Conservation (phyloP, 2,329 filamentous ascomycete genomes). For the Bipolaris victoriae region DNA sequence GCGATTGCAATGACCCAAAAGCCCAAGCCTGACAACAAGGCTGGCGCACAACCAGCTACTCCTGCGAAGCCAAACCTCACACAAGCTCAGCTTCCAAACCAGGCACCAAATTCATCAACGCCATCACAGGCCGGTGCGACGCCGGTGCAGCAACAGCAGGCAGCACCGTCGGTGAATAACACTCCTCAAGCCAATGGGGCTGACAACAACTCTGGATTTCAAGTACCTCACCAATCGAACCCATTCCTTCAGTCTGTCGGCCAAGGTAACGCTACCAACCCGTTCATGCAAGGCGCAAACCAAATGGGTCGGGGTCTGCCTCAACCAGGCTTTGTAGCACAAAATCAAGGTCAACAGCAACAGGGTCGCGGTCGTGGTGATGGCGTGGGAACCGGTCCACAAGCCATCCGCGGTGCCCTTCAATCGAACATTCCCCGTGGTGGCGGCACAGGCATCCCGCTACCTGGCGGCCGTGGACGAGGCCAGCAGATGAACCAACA, state of each 20-base stretch:
- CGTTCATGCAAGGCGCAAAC: constrained; percentile 21
- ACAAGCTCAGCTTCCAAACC: constrained; percentile 8
- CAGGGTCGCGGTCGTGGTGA: constrained; percentile 19
- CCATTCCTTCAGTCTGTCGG: constrained; percentile 23
- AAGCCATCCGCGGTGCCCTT: constrained; percentile 37
- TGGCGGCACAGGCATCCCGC: constrained; percentile 40
- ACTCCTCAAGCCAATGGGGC: constrained; percentile 25
- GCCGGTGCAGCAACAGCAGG: constrained; percentile 23
- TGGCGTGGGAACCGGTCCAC: constrained; percentile 26
- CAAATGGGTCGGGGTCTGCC: constrained; percentile 29
- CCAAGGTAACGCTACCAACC: constrained; percentile 17
- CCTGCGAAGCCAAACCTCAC: constrained; percentile 20
- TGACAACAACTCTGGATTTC: constrained; percentile 14
- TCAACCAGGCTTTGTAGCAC: constrained; percentile 34
- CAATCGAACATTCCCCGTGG: constrained; percentile 42
- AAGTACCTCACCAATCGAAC: constrained; percentile 14
- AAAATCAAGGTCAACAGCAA: constrained; percentile 29
- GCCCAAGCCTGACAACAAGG: constrained; percentile 53
- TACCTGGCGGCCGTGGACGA: constrained; percentile 37
- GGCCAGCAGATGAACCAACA: constrained; percentile 22
- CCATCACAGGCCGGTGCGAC: constrained; percentile 12
- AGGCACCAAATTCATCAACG: constrained; percentile 7
- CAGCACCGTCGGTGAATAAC: not conserved
- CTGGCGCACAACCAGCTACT: constrained; percentile 28
- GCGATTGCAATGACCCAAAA: constrained; percentile 77